Evolutionary conservation across 768 basidiomycete genomes (phyloP).

Genomic region (Leucocoprinus leucothites): DNA sequence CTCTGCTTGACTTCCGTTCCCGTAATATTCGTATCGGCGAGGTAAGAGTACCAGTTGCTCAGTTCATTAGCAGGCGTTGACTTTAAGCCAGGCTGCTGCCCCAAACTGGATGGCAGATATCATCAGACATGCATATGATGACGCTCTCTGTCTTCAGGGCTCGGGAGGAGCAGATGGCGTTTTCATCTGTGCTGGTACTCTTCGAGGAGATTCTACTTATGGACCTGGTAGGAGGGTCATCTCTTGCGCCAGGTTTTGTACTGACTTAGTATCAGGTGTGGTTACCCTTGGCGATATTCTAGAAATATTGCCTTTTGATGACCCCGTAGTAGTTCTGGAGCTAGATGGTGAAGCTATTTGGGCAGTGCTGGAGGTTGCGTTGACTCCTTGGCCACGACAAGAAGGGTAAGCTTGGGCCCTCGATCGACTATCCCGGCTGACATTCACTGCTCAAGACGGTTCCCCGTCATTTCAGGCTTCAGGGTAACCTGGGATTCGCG

Average conservation of each 20-base stretch:
- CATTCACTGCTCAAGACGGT: conserved; percentile 51
- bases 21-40: conserved; percentile 72
- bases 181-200: conserved; percentile 77
- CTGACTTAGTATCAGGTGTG: conserved; percentile 41
- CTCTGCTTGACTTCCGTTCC: conserved; percentile 71
- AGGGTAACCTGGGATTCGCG: conserved; percentile 86
- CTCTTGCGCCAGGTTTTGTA: not conserved
- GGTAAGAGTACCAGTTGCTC: conserved; percentile 31
- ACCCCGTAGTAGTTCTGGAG: conserved; percentile 79
- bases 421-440: not conserved
- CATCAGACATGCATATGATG: conserved; percentile 78
- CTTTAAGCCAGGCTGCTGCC: conserved; percentile 49
- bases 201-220: conserved; percentile 84
- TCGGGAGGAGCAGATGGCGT: conserved; percentile 74
- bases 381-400: conserved; percentile 83
- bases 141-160: conserved; percentile 54
- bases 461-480: conserved; percentile 84
- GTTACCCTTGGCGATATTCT: conserved; percentile 84
- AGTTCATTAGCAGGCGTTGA: not conserved
- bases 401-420: conserved; percentile 60
- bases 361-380: conserved; percentile 70
- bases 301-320: conserved; percentile 88
- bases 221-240: conserved; percentile 56
- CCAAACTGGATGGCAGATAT: conserved; percentile 89
- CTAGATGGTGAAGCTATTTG: conserved; percentile 77